Percentiles rank a stretch among this genome's conserved stretches.
Evolutionary conservation across 768 basidiomycete genomes (phyloP).

Genomic region (Hygrophorus russula): DNA sequence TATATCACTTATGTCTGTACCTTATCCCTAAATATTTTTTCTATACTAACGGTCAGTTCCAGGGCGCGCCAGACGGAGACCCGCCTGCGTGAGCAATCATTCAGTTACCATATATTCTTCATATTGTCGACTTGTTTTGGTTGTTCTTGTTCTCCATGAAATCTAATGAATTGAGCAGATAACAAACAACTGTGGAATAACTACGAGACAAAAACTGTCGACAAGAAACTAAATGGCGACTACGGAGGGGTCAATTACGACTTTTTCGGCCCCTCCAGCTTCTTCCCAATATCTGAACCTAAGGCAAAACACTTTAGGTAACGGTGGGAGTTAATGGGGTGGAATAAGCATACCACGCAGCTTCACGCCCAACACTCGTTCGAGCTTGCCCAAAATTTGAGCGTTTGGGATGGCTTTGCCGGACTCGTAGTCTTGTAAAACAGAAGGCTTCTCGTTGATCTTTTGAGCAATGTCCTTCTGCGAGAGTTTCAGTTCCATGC

Average conservation of each 20-base stretch:
- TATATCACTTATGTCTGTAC: slow-evolving; percentile 78
- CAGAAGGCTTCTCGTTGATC: slow-evolving; percentile 86
- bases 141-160: slow-evolving; percentile 1
- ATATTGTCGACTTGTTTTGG: neutral
- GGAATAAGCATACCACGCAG: slow-evolving; percentile 57
- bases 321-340: neutral
- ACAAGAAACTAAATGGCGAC: neutral
- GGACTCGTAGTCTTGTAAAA: slow-evolving; percentile 83
- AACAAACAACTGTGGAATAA: neutral
- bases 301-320: slow-evolving; percentile 1
- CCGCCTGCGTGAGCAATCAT: slow-evolving; percentile 7
- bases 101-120: neutral
- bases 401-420: slow-evolving; percentile 81
- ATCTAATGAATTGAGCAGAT: neutral
- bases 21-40: neutral
- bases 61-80: slow-evolving; percentile 19
- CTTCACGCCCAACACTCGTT: slow-evolving; percentile 77
- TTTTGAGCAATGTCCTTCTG: slow-evolving; percentile 92
- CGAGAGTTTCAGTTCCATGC: slow-evolving; percentile 66
- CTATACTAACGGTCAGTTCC: neutral
- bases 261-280: slow-evolving; percentile 71
- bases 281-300: slow-evolving; percentile 82
- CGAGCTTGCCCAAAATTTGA: slow-evolving; percentile 82
- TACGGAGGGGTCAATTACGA: slow-evolving; percentile 23
- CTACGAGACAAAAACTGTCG: neutral